A percentile compares a stretch with the other conserved stretches of the same genome.
phyloP scores from a whole-genome alignment of 768 basidiomycete genomes.

The Lentinula sp. region DNA sequence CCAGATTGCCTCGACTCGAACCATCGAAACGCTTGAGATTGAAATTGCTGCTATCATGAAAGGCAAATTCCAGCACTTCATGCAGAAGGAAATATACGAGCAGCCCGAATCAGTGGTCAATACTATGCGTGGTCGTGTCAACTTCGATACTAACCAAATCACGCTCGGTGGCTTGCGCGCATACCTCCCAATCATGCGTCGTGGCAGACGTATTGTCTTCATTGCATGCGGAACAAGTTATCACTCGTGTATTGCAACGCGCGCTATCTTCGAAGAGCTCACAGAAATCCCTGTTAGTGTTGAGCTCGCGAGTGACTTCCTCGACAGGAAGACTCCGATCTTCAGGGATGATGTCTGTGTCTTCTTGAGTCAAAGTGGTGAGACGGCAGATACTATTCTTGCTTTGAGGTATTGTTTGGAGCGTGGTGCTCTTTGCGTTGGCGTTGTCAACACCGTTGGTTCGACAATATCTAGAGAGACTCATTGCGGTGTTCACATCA shows the following conservation, averaged over 20 bases:
- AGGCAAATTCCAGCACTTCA: slow-evolving; percentile 99
- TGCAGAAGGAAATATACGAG: slow-evolving; percentile 99
- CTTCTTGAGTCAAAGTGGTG: slow-evolving; percentile 96
- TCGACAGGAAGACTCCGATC: slow-evolving; percentile 98
- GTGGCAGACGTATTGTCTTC: slow-evolving; percentile 92
- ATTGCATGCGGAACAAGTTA: slow-evolving; percentile 98
- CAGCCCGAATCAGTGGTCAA: slow-evolving; percentile 99
- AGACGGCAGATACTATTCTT: slow-evolving; percentile 97
- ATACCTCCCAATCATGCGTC: slow-evolving; percentile 93
- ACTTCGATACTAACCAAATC: slow-evolving; percentile 89
- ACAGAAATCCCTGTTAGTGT: slow-evolving; percentile 98
- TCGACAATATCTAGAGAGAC: slow-evolving; percentile 97
- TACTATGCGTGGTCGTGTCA: slow-evolving; percentile 99
- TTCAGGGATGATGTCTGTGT: slow-evolving; percentile 98
- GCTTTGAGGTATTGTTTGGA: slow-evolving; percentile 96
- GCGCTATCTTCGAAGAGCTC: slow-evolving; percentile 97
- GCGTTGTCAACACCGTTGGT: slow-evolving; percentile 98
- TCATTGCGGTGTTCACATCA: slow-evolving; percentile 99
- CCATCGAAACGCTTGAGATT: slow-evolving; percentile 96
- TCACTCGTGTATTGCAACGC: slow-evolving; percentile 94
- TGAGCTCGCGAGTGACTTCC: slow-evolving; percentile 95
- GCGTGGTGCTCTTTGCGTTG: slow-evolving; percentile 92
- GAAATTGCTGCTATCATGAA: slow-evolving; percentile 99
- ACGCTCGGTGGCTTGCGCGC: slow-evolving; percentile 93
- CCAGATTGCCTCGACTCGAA: slow-evolving; percentile 71